Conservation (phyloP, 1,284 basidiomycete species). For the Rhodotorula sp. region DNA sequence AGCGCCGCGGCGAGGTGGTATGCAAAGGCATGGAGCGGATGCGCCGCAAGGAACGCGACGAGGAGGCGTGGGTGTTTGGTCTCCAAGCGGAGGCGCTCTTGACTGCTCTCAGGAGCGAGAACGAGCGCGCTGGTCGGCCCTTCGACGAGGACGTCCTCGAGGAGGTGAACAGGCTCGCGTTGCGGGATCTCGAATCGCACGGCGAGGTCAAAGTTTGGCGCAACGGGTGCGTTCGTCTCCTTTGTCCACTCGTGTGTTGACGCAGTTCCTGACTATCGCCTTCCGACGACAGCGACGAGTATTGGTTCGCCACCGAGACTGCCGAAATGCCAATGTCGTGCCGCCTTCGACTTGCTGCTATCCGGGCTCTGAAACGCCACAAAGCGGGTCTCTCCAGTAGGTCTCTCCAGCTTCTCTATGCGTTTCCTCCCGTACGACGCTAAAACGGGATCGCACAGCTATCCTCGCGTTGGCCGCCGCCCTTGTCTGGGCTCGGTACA, state of each 20-base stretch:
- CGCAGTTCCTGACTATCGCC: not conserved
- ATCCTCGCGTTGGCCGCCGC: slow-evolving; percentile 2
- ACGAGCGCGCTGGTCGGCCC: slow-evolving; percentile 48
- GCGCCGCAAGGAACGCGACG: slow-evolving; percentile 22
- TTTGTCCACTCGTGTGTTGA: not conserved
- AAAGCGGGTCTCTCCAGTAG: slow-evolving; percentile 66
- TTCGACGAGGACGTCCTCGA: slow-evolving; percentile 70
- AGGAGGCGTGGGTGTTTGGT: slow-evolving; percentile 42
- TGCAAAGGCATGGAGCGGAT: slow-evolving; percentile 29
- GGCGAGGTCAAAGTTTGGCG: slow-evolving; percentile 75
- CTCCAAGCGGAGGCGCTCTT: slow-evolving; percentile 38
- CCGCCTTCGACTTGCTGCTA: slow-evolving; percentile 64
- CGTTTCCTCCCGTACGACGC: not conserved
- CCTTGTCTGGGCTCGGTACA: slow-evolving; percentile 10
- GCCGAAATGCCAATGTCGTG: slow-evolving; percentile 72
- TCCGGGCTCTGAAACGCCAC: slow-evolving; percentile 69
- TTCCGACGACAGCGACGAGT: slow-evolving; percentile 59
- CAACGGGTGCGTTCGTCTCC: slow-evolving; percentile 58
- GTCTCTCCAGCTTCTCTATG: slow-evolving; percentile 37
- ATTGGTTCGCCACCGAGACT: slow-evolving; percentile 73
- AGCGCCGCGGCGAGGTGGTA: slow-evolving; percentile 45
- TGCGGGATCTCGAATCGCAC: slow-evolving; percentile 76
- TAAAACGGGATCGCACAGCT: slow-evolving; percentile 33
- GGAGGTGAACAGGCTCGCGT: slow-evolving; percentile 59
- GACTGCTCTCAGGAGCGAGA: slow-evolving; percentile 33